Base-by-base conservation (phyloP, 1,284 basidiomycete species). In the Rhodotorula sp. region DNA sequence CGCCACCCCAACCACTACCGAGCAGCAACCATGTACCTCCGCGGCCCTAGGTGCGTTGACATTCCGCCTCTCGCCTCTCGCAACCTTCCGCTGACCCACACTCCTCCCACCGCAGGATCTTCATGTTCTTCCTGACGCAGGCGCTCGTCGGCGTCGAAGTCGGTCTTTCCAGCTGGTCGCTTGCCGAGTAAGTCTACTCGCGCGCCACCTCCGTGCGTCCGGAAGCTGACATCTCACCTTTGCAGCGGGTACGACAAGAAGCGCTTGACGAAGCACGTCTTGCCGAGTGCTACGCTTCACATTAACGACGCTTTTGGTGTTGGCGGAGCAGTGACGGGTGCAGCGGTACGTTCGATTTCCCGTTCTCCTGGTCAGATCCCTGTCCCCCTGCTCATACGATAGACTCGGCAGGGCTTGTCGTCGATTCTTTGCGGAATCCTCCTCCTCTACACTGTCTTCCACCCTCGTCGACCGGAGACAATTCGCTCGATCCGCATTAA, bases 401-500 rank as follows among this genome's bases (percentile, higher is more conserved):
- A 7, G 20, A 34, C 30, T 30, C 19, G 13, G 36, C 57, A 68
- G 71, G 70, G 47, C 15, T 30, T 58, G 32, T 68, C 73, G 29
- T 47, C 70, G 4, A 44, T 67, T 22, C 27, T 70, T 0, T 72
- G 70, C 57, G 47, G 70, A 34, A 46, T 36, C 27, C 54, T 74
- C 27, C 60, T 63, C 46, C 15, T 57, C 54, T 58, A 53, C 24
- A 62, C 62, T 20, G 22, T 67, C 24, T 54, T 72, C 36, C 27
- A 46, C 8, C 70, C 63, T 1, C 62, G 58, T 27, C 39, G 46
- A 15, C 51, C 49, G 19, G 73, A 74, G 48, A 74, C 73, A 19
- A 52, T 72, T 59, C 59, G 49, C 48, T 65, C 67, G 11, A 59
- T 74, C 53, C 64, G 73, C 11, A 62, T 72, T 39, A 74, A 74